Evolutionary conservation across 2,329 filamentous ascomycete species (phyloP), one percentile per base, ranked within the genome.

Genomic region (Aspergillus novofumigatus): DNA sequence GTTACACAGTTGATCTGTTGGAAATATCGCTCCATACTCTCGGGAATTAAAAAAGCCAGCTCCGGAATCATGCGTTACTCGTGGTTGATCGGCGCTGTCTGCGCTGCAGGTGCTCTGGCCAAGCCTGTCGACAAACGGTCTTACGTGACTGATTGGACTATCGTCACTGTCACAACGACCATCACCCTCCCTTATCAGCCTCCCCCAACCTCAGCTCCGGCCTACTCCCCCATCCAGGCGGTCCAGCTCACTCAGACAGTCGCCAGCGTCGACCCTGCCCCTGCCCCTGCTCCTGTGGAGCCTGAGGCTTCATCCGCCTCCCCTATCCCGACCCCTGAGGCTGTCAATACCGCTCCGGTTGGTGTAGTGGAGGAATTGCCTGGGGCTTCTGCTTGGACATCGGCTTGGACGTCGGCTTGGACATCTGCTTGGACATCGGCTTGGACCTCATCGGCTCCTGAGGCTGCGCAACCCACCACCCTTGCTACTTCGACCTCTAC

Each of bases 161-260:
- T 71, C 47, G 65, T 71, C 52, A 75, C 72, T 41, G 64, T 73
- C 49, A 77, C 75, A 58, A 63, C 66, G 53, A 75, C 71, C 25
- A 65, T 75, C 50, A 72, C 71, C 42, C 62, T 52, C 25, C 56
- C 20, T 45, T 54, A 50, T 49, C 52, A 54, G 53, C n/a, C 62
- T 51, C 48, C 61, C 45, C 29, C 62, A n/a, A n/a, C 59, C 38
- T 50, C 55, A 11, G 54, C 60, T 14, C 29, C 29, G 29, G 11
- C 29, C 2, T 29, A 57, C n/a, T 47, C 49, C 14, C 58, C 60
- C n/a, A 44, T 49, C 41, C 47, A 55, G 56, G 44, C 29, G 5
- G 49, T 55, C 25, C 21, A 55, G 41, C 29, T 47, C 35, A 29
- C 52, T 20, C 35, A 58, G 28, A 29, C 52, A 20, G 44, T 48